Evolutionary conservation across 2,329 filamentous ascomycete genomes (phyloP).

Genomic region (Didymella exigua): DNA sequence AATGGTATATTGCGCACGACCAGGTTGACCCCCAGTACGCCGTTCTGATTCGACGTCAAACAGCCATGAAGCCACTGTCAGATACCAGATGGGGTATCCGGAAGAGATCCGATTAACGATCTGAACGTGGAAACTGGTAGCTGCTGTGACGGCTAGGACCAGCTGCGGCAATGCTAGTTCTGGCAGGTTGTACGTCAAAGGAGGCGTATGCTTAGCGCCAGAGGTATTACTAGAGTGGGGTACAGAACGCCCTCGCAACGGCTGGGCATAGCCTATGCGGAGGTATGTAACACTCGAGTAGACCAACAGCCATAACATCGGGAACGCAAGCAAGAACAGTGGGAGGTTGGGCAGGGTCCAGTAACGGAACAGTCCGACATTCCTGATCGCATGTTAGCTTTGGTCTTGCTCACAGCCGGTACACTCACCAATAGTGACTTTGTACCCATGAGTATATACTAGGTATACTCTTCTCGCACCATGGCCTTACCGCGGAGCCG

Average conservation of each 20-base stretch:
- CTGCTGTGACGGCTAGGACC: conserved; percentile 70
- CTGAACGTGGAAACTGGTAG: conserved; percentile 88
- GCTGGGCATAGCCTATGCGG: conserved; percentile 54
- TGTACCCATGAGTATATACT: conserved; percentile 95
- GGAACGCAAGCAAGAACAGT: conserved; percentile 81
- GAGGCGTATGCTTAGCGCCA: conserved; percentile 9
- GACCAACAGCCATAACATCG: conserved; percentile 73
- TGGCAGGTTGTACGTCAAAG: conserved; percentile 24
- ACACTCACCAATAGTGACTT: conserved; percentile 79
- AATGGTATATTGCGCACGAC: conserved; percentile 23
- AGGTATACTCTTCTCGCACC: conserved; percentile 76
- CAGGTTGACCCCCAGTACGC: background rate
- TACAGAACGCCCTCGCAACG: conserved; percentile 23
- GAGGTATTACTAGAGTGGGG: conserved; percentile 19
- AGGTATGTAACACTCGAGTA: conserved; percentile 56
- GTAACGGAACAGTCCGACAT: conserved; percentile 84
- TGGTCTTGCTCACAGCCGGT: background rate
- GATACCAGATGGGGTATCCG: conserved; percentile 88
- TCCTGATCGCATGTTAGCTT: conserved; percentile 62
- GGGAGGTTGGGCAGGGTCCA: conserved; percentile 88
- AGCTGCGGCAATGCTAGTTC: conserved; percentile 73
- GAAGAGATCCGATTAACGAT: conserved; percentile 90
- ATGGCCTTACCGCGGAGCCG: conserved; percentile 57
- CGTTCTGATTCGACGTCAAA: background rate
- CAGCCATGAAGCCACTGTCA: conserved; percentile 67